Percentiles rank a stretch among this genome's conserved stretches.
These are phyloP conservation scores for Fusarium irregulare DNA, from an alignment of 2,329 filamentous ascomycete species.

Conservation along the genomic window DNA sequence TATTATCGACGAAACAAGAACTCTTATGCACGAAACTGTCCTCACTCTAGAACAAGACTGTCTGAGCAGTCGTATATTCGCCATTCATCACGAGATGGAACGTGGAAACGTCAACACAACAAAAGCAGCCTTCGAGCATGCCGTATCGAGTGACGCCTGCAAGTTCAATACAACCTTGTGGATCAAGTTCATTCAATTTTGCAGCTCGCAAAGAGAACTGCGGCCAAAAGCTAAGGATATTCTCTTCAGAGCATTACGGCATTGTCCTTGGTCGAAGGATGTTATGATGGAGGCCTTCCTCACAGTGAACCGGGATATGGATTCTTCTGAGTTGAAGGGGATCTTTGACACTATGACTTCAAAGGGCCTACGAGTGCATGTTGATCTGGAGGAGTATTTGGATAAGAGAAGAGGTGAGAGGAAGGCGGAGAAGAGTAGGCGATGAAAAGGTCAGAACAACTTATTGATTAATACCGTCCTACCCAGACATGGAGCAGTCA, in stretches of 20 bases:
- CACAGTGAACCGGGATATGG: constrained; percentile 58
- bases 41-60: constrained; percentile 55
- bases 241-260: constrained; percentile 59
- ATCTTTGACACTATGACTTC: constrained; percentile 60
- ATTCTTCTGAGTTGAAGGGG: constrained; percentile 60
- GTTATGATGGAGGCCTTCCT: constrained; percentile 64
- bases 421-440: constrained; percentile 11
- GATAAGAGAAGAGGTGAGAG: constrained; percentile 48
- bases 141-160: constrained; percentile 56
- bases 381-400: constrained; percentile 64
- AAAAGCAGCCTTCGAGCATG: constrained; percentile 64
- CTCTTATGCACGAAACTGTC: constrained; percentile 67
- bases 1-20: constrained; percentile 81
- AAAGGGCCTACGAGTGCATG: constrained; percentile 63
- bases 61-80: constrained; percentile 59
- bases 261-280: constrained; percentile 63
- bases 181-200: constrained; percentile 63
- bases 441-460: background rate
- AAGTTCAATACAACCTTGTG: constrained; percentile 59
- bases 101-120: constrained; percentile 62
- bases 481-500: background rate
- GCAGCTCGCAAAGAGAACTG: constrained; percentile 52
- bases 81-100: constrained; percentile 62
- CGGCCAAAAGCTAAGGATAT: constrained; percentile 59
- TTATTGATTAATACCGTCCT: background rate